Evolutionary conservation across 805 yeast genomes (phyloP).

Genomic region (Candida insectorum): DNA sequence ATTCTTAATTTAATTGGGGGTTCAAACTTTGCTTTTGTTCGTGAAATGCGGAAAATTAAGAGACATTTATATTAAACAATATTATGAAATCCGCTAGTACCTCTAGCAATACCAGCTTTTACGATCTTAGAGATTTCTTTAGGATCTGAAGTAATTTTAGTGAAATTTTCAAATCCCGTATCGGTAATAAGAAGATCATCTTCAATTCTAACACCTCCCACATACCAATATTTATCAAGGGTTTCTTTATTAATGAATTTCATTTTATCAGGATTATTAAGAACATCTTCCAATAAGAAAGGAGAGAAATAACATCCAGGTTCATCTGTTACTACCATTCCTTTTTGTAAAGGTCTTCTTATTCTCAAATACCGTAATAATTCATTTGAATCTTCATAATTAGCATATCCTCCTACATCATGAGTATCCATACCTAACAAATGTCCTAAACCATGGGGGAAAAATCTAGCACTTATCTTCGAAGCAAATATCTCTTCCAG

Average conservation of each 20-base stretch:
- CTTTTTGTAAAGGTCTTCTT: conserved; percentile 64
- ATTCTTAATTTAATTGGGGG: too few relatives aligned
- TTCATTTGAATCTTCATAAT: conserved; percentile 81
- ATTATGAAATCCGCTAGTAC: conserved; percentile 61
- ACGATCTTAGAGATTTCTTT: conserved; percentile 77
- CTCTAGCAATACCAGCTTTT: conserved; percentile 60
- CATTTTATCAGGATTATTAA: conserved; percentile 44
- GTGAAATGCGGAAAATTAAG: too few relatives aligned
- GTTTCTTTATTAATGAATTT: conserved; percentile 63
- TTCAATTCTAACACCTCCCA: conserved; percentile 98
- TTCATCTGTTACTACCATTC: conserved; percentile 91
- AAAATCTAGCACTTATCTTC: conserved; percentile 72
- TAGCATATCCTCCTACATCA: conserved; percentile 87
- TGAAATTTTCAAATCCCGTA: conserved; percentile 75
- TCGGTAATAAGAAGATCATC: conserved; percentile 83
- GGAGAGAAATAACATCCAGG: conserved; percentile 94
- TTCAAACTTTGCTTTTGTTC: too few relatives aligned
- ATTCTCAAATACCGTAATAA: conserved; percentile 74
- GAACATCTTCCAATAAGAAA: conserved; percentile 64
- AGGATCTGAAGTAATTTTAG: conserved; percentile 83
- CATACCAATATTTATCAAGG: conserved; percentile 72
- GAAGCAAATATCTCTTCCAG: conserved; percentile 68
- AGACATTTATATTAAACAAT: conserved; percentile 24
- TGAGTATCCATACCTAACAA: conserved; percentile 93
- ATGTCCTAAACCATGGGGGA: conserved; percentile 96